These are phyloP conservation scores for Kazachstania viticola DNA, from an alignment of 805 yeast species.

Conservation along the genomic window DNA sequence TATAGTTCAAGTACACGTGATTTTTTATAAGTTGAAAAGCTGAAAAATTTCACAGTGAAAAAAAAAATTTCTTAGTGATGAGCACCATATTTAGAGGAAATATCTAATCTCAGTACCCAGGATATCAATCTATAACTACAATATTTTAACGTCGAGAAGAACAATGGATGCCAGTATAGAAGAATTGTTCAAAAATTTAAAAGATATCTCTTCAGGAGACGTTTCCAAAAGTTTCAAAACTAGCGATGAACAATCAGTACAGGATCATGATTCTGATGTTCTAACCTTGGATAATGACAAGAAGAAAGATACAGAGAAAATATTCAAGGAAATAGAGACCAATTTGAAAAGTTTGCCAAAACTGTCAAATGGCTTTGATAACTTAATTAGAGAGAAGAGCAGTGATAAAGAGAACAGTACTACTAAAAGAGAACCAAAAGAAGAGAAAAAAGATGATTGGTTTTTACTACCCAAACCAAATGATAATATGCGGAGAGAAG, in stretches of 20 bases:
- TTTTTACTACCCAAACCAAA: constrained; percentile 70
- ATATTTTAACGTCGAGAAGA: no score
- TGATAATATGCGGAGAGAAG: constrained; percentile 42
- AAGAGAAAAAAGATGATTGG: constrained; percentile 45
- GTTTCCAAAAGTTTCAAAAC: background rate
- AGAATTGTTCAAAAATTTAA: constrained; percentile 11
- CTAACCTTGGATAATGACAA: constrained; percentile 9
- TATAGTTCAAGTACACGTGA: no score
- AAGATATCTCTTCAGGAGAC: constrained; percentile 1
- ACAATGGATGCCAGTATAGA: constrained; percentile 8
- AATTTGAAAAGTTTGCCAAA: constrained; percentile 20
- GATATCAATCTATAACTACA: no score
- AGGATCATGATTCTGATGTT: constrained; percentile 5
- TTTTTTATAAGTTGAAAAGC: no score
- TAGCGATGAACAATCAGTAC: background rate
- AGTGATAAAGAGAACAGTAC: background rate
- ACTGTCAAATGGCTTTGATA: constrained; percentile 21
- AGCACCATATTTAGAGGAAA: no score
- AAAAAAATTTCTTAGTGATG: no score
- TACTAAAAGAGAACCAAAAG: constrained; percentile 3
- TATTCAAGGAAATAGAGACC: constrained; percentile 22
- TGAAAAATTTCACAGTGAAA: no score
- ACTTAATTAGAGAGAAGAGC: constrained; percentile 6
- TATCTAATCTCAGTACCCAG: no score
- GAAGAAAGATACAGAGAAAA: constrained; percentile 10